Conservation (phyloP, 1,284 basidiomycete genomes). For the Kwoniella shivajii region DNA sequence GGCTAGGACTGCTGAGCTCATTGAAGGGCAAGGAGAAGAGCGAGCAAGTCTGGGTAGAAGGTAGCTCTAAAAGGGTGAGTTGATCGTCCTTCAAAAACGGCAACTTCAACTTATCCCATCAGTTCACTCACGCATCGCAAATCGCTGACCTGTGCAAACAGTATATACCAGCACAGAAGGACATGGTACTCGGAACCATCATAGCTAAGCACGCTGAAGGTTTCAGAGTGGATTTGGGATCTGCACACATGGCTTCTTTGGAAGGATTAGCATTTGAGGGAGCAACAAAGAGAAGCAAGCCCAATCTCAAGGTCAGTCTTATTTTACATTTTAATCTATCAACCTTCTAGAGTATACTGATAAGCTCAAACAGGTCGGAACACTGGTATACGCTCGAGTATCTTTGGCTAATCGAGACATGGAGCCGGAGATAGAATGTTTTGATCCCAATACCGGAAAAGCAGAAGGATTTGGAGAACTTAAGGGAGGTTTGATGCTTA, state of each 20-base stretch:
- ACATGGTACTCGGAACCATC: slow-evolving; percentile 58
- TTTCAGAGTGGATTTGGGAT: slow-evolving; percentile 58
- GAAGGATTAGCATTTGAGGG: slow-evolving; percentile 60
- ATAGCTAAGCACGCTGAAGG: slow-evolving; percentile 57
- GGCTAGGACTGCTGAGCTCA: slow-evolving; percentile 40
- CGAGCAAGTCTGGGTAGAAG: slow-evolving; percentile 49
- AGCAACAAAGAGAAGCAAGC: slow-evolving; percentile 59
- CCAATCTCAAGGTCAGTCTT: slow-evolving; percentile 56
- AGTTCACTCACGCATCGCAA: neutral
- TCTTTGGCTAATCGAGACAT: slow-evolving; percentile 57
- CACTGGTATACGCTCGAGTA: slow-evolving; percentile 57
- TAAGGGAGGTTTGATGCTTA: slow-evolving; percentile 53
- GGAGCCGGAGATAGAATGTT: slow-evolving; percentile 59
- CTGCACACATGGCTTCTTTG: slow-evolving; percentile 54
- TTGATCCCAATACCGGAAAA: slow-evolving; percentile 57
- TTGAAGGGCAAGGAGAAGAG: slow-evolving; percentile 40
- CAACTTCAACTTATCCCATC: neutral
- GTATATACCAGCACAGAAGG: slow-evolving; percentile 56
- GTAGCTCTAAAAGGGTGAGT: slow-evolving; percentile 45
- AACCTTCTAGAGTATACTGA: neutral
- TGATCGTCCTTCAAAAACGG: too few species aligned
- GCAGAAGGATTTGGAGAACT: slow-evolving; percentile 58
- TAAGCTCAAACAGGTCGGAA: slow-evolving; percentile 55
- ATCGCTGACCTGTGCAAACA: slow-evolving; percentile 20
- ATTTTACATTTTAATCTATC: neutral